phyloP scores from a whole-genome alignment of 176 grass and related monocot genomes.

The Aegilops sharonensis region DNA sequence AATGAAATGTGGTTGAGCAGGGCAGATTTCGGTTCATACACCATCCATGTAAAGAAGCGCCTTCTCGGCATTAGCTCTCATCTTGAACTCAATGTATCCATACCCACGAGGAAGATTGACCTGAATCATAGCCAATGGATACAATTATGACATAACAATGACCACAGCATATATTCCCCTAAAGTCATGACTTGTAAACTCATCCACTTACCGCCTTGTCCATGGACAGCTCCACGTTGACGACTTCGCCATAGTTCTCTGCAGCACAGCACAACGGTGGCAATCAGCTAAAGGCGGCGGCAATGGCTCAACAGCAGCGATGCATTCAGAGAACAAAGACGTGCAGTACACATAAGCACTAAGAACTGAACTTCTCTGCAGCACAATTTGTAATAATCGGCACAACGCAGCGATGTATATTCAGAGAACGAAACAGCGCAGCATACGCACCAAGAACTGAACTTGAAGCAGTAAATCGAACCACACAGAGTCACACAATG shows the following conservation, averaged over 20 bases:
- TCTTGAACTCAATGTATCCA: constrained; percentile 87
- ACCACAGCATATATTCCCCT: background rate
- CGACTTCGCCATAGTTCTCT: constrained; percentile 76
- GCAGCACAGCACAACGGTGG: background rate
- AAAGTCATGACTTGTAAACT: background rate
- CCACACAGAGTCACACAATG: background rate
- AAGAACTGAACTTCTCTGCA: background rate
- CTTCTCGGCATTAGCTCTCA: constrained; percentile 81
- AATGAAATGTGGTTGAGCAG: background rate
- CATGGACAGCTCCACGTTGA: constrained; percentile 87
- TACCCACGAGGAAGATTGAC: constrained; percentile 96
- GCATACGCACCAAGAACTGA: background rate
- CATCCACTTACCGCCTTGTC: constrained; percentile 62
- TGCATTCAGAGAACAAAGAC: background rate
- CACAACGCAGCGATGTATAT: background rate
- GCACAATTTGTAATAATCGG: no score
- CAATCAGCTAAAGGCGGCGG: background rate
- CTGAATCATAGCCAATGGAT: constrained; percentile 33
- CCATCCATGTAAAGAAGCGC: constrained; percentile 98
- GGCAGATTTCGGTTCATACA: constrained; percentile 37
- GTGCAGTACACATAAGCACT: background rate
- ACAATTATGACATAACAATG: background rate
- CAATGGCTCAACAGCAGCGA: background rate
- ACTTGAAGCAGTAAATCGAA: background rate
- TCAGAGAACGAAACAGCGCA: background rate